phyloP scores from a whole-genome alignment of 345 rosid genomes.

The Lepidium didymum region DNA sequence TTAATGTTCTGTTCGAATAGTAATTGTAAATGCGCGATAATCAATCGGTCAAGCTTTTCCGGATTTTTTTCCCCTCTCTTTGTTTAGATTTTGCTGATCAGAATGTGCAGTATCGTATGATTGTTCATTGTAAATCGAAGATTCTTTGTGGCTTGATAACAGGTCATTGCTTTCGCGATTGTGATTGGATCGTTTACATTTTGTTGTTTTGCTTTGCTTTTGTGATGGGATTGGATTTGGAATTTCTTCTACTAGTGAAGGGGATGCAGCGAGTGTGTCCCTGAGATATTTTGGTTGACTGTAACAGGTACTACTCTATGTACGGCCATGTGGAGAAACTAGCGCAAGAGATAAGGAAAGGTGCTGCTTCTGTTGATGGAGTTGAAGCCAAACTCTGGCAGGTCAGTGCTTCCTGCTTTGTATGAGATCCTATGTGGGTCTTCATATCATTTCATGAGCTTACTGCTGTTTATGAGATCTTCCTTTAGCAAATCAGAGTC shows the following conservation, averaged over 20 bases:
- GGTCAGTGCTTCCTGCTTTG: slow-evolving; percentile 30
- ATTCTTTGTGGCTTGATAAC: not conserved
- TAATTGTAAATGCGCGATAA: not conserved
- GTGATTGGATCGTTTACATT: not conserved
- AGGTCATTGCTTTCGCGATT: not conserved
- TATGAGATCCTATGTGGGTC: no score
- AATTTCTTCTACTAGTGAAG: not conserved
- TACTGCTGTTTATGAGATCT: not conserved
- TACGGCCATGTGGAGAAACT: slow-evolving; percentile 87
- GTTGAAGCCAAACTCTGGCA: slow-evolving; percentile 89
- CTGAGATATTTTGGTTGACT: not conserved
- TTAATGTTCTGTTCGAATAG: not conserved
- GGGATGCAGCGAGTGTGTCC: not conserved
- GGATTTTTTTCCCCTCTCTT: not conserved
- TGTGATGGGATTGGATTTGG: not conserved
- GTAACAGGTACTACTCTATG: slow-evolving; percentile 81
- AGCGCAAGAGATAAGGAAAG: slow-evolving; percentile 83
- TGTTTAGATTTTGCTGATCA: not conserved
- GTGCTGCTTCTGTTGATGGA: slow-evolving; percentile 83
- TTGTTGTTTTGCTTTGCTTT: not conserved
- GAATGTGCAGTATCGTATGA: no score
- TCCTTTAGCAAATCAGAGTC: not conserved
- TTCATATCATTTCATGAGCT: not conserved
- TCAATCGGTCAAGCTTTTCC: not conserved
- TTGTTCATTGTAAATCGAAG: not conserved